phyloP scores from a whole-genome alignment of 306 rosid genomes.

The Biancaea sappan region DNA sequence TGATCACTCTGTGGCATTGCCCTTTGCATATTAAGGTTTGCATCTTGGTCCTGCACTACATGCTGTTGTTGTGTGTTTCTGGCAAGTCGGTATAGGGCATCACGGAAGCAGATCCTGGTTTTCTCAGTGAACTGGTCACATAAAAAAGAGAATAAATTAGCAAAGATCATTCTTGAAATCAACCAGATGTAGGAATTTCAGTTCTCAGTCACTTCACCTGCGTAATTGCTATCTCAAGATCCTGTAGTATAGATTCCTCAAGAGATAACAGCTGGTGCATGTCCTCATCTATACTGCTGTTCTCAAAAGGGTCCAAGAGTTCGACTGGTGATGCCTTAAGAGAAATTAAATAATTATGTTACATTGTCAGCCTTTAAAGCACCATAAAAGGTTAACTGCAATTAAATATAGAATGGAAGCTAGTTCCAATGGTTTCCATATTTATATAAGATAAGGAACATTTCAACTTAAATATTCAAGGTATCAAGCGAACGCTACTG shows the following conservation, averaged over 20 bases:
- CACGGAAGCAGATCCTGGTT: conserved; percentile 72
- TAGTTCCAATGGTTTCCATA: not conserved
- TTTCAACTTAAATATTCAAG: not conserved
- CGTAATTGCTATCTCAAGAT: conserved; percentile 59
- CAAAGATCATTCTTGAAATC: conserved; percentile 5
- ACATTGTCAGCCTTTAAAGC: conserved; percentile 16
- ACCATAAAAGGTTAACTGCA: conserved; percentile 2
- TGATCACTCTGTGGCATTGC: conserved; percentile 30
- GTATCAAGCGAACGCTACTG: not conserved
- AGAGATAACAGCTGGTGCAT: conserved; percentile 42
- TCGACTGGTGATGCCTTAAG: conserved; percentile 19
- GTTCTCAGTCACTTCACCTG: conserved; percentile 47
- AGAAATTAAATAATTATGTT: conserved; percentile 17
- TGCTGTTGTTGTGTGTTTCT: conserved; percentile 47
- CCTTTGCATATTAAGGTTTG: conserved; percentile 30
- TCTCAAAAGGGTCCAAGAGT: conserved; percentile 40
- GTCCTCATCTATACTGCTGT: conserved; percentile 30
- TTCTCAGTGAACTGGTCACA: conserved; percentile 54
- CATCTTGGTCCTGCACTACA: conserved; percentile 34
- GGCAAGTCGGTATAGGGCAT: conserved; percentile 82
- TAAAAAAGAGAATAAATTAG: conserved; percentile 21
- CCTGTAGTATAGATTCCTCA: conserved; percentile 61
- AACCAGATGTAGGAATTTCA: not conserved
- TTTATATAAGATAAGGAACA: not conserved
- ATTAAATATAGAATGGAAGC: not conserved